These are phyloP conservation scores for Rhodotorula babjevae DNA, from an alignment of 768 basidiomycete genomes.

Conservation along the genomic window DNA sequence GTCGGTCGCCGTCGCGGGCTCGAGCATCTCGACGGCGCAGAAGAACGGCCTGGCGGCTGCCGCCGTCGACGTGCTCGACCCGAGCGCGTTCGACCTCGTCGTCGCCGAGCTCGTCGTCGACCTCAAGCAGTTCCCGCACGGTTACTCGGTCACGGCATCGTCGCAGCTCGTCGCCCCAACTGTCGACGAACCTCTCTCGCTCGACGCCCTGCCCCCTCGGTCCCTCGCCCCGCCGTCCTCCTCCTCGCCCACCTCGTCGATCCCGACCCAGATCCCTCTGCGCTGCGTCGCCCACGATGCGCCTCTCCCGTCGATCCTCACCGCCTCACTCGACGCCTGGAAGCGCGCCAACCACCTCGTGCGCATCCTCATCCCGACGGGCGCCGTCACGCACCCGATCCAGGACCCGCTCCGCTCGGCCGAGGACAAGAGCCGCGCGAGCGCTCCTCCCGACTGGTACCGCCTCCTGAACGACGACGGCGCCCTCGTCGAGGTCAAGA, in stretches of 20 bases:
- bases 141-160: conserved; percentile 56
- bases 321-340: conserved; percentile 56
- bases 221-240: neutral
- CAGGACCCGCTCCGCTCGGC: conserved; percentile 76
- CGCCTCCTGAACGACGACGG: conserved; percentile 55
- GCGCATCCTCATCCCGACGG: conserved; percentile 72
- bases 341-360: conserved; percentile 63
- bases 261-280: conserved; percentile 41
- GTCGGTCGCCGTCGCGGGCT: neutral
- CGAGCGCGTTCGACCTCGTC: conserved; percentile 62
- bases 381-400: conserved; percentile 70
- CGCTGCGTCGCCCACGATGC: conserved; percentile 64
- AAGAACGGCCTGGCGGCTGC: neutral
- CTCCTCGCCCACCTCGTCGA: neutral
- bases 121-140: conserved; percentile 69
- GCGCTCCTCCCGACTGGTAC: conserved; percentile 53
- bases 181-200: conserved; percentile 51
- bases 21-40: conserved; percentile 35
- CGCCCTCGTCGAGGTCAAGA: conserved; percentile 58
- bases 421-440: conserved; percentile 53
- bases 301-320: conserved; percentile 59
- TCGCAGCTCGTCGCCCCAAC: conserved; percentile 7
- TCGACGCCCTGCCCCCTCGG: conserved; percentile 33
- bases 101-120: conserved; percentile 76
- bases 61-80: conserved; percentile 10